phyloP scores from a whole-genome alignment of 106 monocot genomes.

The Narthecium ossifragum region DNA sequence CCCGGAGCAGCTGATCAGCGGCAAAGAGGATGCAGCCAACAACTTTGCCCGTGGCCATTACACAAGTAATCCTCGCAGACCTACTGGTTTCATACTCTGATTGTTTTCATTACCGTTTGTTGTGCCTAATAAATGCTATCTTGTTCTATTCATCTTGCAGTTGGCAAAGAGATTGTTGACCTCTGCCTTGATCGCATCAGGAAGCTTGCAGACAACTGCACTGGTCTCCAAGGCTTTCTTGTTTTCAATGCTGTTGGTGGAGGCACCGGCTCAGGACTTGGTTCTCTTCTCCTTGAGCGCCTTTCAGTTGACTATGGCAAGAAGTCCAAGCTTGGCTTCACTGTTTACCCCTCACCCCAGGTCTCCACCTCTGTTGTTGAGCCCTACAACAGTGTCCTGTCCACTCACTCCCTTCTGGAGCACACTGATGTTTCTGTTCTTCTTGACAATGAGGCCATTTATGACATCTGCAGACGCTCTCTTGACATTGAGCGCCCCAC shows the following conservation, averaged over 20 bases:
- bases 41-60: conserved; percentile 58
- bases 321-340: conserved; percentile 7
- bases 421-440: conserved; percentile 1
- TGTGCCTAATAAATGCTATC: neutral
- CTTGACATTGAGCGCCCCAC: conserved; percentile 34
- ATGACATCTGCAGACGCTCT: conserved; percentile 7
- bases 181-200: conserved; percentile 6
- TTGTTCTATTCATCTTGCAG: neutral
- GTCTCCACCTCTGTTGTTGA: conserved; percentile 4
- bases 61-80: conserved; percentile 17
- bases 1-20: conserved; percentile 59
- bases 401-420: conserved; percentile 3
- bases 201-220: conserved; percentile 9
- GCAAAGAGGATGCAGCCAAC: conserved; percentile 65
- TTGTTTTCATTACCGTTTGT: neutral
- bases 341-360: neutral
- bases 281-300: conserved; percentile 6
- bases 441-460: neutral
- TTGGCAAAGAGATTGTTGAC: conserved; percentile 6
- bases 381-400: neutral
- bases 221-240: conserved; percentile 8
- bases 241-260: conserved; percentile 9
- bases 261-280: conserved; percentile 2
- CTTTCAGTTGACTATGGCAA: conserved; percentile 8
- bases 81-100: neutral